Conservation (phyloP, 179 eudicot species). For the Silene noctiflora region DNA sequence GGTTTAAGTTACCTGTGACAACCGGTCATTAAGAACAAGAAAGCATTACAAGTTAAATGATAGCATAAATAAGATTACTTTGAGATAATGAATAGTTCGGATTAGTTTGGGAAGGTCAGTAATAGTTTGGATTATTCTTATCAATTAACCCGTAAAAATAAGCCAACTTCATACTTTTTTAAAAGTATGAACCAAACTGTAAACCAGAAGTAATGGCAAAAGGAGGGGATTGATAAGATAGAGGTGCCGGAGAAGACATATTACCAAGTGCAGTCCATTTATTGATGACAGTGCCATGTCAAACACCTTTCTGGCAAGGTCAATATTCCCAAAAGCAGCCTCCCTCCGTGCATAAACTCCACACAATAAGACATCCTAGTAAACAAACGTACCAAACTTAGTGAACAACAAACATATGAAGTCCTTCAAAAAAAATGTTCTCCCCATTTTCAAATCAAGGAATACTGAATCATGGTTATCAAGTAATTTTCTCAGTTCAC, state of each 20-base stretch:
- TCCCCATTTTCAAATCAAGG: not conserved
- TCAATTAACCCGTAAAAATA: too few species aligned
- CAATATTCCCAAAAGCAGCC: conserved; percentile 80
- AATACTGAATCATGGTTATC: conserved; percentile 1
- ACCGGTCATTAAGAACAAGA: too few species aligned
- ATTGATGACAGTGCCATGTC: conserved; percentile 92
- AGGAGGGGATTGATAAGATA: conserved; percentile 3
- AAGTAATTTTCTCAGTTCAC: not conserved
- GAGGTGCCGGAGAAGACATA: conserved; percentile 15
- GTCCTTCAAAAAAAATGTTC: conserved; percentile 4
- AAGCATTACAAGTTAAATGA: too few species aligned
- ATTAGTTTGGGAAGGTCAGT: too few species aligned
- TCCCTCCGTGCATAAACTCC: conserved; percentile 96
- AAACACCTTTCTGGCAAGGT: conserved; percentile 81
- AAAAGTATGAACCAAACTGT: not conserved
- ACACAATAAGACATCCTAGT: conserved; percentile 79
- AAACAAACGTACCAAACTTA: conserved; percentile 11
- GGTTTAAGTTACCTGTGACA: too few species aligned
- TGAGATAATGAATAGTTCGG: too few species aligned
- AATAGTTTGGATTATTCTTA: too few species aligned
- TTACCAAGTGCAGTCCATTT: conserved; percentile 61
- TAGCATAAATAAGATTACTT: too few species aligned
- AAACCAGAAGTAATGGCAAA: not conserved
- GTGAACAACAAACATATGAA: conserved; percentile 4
- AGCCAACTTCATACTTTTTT: not conserved